phyloP scores from a whole-genome alignment of 75 land plant genomes.

The Larix kaempferi region DNA sequence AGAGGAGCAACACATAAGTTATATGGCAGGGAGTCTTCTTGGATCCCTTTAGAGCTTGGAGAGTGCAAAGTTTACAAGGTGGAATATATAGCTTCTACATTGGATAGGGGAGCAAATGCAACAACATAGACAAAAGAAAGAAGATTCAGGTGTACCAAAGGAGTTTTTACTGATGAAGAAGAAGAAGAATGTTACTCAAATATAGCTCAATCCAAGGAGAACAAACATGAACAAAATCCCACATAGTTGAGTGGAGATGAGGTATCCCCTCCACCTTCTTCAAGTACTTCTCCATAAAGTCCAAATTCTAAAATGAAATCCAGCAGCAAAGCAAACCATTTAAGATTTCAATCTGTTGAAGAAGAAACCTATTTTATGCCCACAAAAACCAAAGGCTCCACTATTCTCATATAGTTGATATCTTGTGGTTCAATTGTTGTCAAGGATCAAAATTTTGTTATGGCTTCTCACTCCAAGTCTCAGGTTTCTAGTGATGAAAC shows the following conservation, averaged over 20 bases:
- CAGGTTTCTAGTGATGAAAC: too few species aligned
- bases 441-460: too few species aligned
- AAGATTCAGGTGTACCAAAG: conserved; percentile 33
- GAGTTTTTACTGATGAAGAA: conserved; percentile 64
- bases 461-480: too few species aligned
- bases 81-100: conserved; percentile 15
- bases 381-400: conserved; percentile 23
- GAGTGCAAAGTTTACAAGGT: conserved; percentile 72
- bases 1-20: conserved; percentile 1
- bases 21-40: conserved; percentile 33
- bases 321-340: conserved; percentile 24
- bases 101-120: conserved; percentile 36
- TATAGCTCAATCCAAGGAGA: not conserved
- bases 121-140: conserved; percentile 67
- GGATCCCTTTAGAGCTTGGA: conserved; percentile 48
- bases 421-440: too few species aligned
- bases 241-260: conserved; percentile 46
- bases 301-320: conserved; percentile 59
- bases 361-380: not conserved
- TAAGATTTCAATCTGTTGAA: not conserved
- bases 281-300: conserved; percentile 57
- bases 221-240: conserved; percentile 1
- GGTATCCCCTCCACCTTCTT: conserved; percentile 72
- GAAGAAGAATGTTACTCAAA: conserved; percentile 12
- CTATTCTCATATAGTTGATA: conserved; percentile 67